Evolutionary conservation across 202 grass and related monocot species (phyloP).

Genomic region (Schoenoplectus tabernaemontani): DNA sequence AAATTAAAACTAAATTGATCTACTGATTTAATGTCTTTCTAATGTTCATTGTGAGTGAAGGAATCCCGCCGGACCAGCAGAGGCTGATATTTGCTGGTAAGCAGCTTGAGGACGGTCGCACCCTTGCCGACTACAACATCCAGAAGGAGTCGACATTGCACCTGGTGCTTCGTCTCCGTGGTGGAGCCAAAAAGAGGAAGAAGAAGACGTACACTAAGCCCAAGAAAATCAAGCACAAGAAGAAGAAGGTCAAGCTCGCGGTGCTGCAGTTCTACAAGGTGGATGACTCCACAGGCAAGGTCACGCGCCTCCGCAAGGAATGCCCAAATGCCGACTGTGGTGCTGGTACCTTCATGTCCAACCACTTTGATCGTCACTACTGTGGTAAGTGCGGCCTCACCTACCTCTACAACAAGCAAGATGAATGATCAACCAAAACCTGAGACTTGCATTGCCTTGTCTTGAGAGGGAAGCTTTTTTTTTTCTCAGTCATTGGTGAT

Average conservation of each 20-base stretch:
- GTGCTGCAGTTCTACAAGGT: conserved; percentile 81
- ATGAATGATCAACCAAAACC: neutral
- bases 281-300: conserved; percentile 62
- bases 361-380: conserved; percentile 74
- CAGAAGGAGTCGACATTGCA: conserved; percentile 75
- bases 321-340: conserved; percentile 64
- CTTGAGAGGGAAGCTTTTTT: neutral
- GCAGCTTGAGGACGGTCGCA: conserved; percentile 51
- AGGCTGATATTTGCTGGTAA: conserved; percentile 61
- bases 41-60: neutral
- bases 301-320: conserved; percentile 72
- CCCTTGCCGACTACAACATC: conserved; percentile 65
- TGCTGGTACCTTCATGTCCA: conserved; percentile 63
- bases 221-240: conserved; percentile 85
- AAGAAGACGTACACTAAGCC: conserved; percentile 87
- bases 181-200: conserved; percentile 69
- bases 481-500: neutral
- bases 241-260: conserved; percentile 82
- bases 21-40: neutral
- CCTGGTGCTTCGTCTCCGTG: conserved; percentile 59
- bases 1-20: neutral
- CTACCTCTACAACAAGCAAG: conserved; percentile 76
- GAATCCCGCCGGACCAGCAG: conserved; percentile 66
- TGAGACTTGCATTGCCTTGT: neutral
- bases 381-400: conserved; percentile 70